A percentile compares a stretch with the other conserved stretches of the same genome.
phyloP scores from a whole-genome alignment of 1,139 yeast genomes.

The Diutina mesorugosa region DNA sequence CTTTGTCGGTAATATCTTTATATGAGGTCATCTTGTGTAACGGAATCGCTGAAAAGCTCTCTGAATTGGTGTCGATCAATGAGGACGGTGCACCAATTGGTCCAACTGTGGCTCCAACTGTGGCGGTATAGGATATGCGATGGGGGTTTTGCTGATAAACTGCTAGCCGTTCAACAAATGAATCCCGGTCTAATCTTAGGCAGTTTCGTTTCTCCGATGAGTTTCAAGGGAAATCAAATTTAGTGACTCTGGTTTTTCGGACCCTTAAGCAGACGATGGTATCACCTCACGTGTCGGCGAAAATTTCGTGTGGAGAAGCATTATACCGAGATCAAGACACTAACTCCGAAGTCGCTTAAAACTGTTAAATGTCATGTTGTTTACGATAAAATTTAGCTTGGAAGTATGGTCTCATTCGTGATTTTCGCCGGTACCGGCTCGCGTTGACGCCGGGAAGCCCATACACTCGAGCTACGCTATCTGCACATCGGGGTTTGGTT shows the following conservation, averaged over 20 bases:
- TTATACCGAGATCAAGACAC: no score
- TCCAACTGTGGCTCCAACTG: background rate
- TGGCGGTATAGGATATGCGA: background rate
- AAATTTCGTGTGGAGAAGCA: background rate
- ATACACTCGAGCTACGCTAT: background rate
- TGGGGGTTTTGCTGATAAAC: background rate
- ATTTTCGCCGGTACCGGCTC: background rate
- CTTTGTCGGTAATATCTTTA: slow-evolving; percentile 33
- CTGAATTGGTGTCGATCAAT: background rate
- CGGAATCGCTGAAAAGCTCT: background rate
- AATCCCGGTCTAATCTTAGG: background rate
- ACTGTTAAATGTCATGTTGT: no score
- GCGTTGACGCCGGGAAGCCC: background rate
- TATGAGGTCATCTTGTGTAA: background rate
- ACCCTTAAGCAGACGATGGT: background rate
- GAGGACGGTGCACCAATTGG: background rate
- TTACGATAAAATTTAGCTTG: no score
- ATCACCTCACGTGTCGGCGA: background rate
- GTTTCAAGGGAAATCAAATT: background rate
- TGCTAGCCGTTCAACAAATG: background rate
- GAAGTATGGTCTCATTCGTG: background rate
- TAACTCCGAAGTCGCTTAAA: no score
- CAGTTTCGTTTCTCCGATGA: background rate
- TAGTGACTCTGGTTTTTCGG: background rate
- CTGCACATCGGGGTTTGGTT: background rate